Evolutionary conservation across 257 asterid species (phyloP).

Genomic region (Ilex asprella): DNA sequence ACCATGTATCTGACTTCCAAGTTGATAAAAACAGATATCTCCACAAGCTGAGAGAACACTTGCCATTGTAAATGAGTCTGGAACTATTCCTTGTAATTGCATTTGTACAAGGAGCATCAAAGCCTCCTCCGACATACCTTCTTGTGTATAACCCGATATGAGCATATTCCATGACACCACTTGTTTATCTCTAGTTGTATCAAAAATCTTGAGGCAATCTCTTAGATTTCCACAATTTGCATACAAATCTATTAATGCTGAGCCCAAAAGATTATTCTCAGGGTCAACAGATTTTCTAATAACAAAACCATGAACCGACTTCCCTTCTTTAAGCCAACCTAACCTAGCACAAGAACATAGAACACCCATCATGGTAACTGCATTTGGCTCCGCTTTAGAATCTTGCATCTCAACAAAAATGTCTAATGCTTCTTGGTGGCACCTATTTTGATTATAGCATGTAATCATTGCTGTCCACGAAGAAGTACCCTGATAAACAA

Average conservation of each 20-base stretch:
- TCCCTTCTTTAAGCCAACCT: conserved; percentile 62
- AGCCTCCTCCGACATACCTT: conserved; percentile 51
- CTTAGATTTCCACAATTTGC: conserved; percentile 56
- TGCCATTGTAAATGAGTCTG: conserved; percentile 67
- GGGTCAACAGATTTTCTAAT: conserved; percentile 36
- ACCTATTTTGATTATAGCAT: conserved; percentile 65
- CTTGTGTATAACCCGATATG: conserved; percentile 66
- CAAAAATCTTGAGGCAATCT: conserved; percentile 38
- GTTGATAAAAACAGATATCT: conserved; percentile 32
- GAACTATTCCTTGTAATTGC: conserved; percentile 42
- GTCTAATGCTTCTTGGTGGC: conserved; percentile 38
- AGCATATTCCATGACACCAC: conserved; percentile 77
- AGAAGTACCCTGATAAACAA: conserved; percentile 30
- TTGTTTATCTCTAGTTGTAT: conserved; percentile 35
- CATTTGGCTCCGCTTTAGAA: conserved; percentile 40
- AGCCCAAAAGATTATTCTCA: conserved; percentile 50
- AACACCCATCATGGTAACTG: conserved; percentile 63
- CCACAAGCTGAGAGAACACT: conserved; percentile 78
- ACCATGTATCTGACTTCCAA: conserved; percentile 69
- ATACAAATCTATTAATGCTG: conserved; percentile 73
- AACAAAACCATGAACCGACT: conserved; percentile 57
- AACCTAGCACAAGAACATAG: conserved; percentile 75
- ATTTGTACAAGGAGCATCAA: conserved; percentile 56
- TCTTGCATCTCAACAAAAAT: conserved; percentile 43
- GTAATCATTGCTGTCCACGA: conserved; percentile 81